Conservation (phyloP, 1,284 basidiomycete genomes). For the Laetiporus sulphureus region DNA sequence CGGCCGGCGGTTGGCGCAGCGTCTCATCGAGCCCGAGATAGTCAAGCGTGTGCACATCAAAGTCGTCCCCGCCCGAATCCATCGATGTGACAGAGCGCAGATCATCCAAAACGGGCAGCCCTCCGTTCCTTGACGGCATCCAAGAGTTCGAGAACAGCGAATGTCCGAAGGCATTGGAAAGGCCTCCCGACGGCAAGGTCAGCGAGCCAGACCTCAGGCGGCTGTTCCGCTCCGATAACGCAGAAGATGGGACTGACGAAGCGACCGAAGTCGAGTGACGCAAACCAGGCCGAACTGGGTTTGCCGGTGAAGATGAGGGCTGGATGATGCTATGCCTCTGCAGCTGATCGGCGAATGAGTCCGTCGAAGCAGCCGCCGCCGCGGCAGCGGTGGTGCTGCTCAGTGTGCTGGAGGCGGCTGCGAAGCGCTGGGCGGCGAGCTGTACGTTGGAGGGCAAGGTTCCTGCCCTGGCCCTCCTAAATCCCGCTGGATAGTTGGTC, state of each 20-base stretch:
- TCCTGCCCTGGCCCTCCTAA: constrained; percentile 82
- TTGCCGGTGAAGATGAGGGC: constrained; percentile 32
- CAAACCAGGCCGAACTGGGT: constrained; percentile 58
- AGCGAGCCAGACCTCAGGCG: constrained; percentile 87
- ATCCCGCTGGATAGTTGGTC: constrained; percentile 69
- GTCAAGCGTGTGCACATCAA: constrained; percentile 89
- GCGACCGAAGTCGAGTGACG: constrained; percentile 72
- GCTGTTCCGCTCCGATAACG: constrained; percentile 60
- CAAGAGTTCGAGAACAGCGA: constrained; percentile 86
- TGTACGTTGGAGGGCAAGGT: constrained; percentile 86
- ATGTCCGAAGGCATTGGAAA: constrained; percentile 83
- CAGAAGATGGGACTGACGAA: constrained; percentile 53
- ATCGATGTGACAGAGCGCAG: constrained; percentile 71
- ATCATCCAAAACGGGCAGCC: constrained; percentile 67
- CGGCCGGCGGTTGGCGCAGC: constrained; percentile 62
- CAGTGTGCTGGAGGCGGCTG: constrained; percentile 56
- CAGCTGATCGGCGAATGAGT: constrained; percentile 56
- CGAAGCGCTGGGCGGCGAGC: constrained; percentile 77
- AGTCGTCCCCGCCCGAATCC: constrained; percentile 77
- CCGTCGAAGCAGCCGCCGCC: constrained; percentile 36
- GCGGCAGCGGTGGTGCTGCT: constrained; percentile 36
- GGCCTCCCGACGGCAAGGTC: constrained; percentile 56
- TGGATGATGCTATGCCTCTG: constrained; percentile 41
- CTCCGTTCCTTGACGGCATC: constrained; percentile 61
- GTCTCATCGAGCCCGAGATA: constrained; percentile 88